phyloP scores from a whole-genome alignment of 495 filamentous ascomycete genomes.

The Margaritispora aquatica region DNA sequence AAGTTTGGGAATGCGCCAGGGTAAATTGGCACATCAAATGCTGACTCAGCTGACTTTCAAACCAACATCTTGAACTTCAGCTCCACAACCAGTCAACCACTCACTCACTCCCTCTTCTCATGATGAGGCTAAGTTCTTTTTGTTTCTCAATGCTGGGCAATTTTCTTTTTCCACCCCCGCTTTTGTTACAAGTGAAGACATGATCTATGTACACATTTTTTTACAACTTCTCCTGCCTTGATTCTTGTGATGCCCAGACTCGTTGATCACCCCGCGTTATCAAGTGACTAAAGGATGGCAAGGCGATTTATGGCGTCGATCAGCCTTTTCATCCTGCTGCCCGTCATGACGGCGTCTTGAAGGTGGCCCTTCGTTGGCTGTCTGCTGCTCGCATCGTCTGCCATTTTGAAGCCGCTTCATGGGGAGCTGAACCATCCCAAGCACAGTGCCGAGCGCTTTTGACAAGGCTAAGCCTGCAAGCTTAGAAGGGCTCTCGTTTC shows the following conservation, averaged over 20 bases:
- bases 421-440: not conserved
- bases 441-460: not conserved
- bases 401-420: not conserved
- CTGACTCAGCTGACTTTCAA: not conserved
- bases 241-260: not conserved
- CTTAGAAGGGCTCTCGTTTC: not conserved
- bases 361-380: not conserved
- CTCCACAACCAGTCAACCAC: not conserved
- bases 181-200: too few relatives aligned
- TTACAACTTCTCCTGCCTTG: too few relatives aligned
- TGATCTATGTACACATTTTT: too few relatives aligned
- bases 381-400: not conserved
- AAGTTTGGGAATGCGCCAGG: not conserved
- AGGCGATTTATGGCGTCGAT: not conserved
- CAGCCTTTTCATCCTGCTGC: not conserved
- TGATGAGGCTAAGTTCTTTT: too few relatives aligned
- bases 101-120: not conserved
- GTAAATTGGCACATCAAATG: not conserved
- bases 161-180: too few relatives aligned
- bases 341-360: not conserved
- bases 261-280: not conserved
- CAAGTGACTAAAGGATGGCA: not conserved
- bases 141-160: too few relatives aligned
- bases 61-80: too few relatives aligned
- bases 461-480: not conserved